Percentiles rank a stretch among this genome's conserved stretches.
Conservation (phyloP, 1,284 basidiomycete genomes). For the Xerocomus nothofagi region DNA sequence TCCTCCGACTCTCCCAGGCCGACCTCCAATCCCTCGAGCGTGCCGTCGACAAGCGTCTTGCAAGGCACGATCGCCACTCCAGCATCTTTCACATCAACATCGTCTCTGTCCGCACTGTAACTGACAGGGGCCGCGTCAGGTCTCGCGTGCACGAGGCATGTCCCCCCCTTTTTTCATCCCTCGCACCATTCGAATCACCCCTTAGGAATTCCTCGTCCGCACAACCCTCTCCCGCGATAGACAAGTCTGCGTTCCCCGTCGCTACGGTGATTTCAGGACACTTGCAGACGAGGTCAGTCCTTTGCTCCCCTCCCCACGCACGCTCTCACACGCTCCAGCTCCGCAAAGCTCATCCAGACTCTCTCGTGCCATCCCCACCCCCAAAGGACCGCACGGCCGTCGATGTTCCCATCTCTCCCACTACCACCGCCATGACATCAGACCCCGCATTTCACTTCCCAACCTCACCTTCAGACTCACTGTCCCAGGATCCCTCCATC, state of each 20-base stretch:
- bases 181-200: constrained; percentile 4
- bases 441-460: not conserved
- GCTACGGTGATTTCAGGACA: constrained; percentile 94
- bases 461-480: constrained; percentile 2
- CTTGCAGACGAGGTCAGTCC: constrained; percentile 75
- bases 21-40: constrained; percentile 78
- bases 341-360: constrained; percentile 79
- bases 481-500: constrained; percentile 1
- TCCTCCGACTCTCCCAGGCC: constrained; percentile 80
- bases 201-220: constrained; percentile 90
- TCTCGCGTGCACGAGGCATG: constrained; percentile 82
- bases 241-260: constrained; percentile 86
- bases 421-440: not conserved
- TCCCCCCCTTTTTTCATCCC: constrained; percentile 10
- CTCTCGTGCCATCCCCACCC: constrained; percentile 77
- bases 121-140: constrained; percentile 81
- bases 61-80: constrained; percentile 44
- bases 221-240: constrained; percentile 72
- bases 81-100: constrained; percentile 86
- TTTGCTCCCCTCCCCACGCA: not conserved
- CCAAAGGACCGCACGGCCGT: constrained; percentile 83
- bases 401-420: constrained; percentile 40
- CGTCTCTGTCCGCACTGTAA: constrained; percentile 77
- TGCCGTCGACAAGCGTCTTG: constrained; percentile 60
- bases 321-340: constrained; percentile 51